Percentiles rank a stretch among this genome's conserved stretches.
Conservation (phyloP, 352 stramenopile species). For the Phytopythium litorale region DNA sequence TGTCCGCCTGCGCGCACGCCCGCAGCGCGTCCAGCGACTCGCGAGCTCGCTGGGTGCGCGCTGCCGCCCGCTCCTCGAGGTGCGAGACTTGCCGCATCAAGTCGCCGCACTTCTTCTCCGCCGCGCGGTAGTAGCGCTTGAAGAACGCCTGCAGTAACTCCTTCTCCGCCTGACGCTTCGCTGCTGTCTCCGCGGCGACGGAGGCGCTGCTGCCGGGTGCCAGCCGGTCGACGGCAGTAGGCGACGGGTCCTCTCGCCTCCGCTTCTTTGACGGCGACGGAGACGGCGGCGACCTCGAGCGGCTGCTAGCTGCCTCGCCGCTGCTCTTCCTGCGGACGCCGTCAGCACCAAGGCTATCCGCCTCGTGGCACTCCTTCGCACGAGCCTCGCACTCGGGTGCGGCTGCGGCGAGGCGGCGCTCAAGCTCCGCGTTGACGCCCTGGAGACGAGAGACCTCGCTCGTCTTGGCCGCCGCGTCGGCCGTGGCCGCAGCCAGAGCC, state of each 20-base stretch:
- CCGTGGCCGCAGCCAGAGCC: slow-evolving; percentile 11
- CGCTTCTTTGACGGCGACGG: slow-evolving; percentile 2
- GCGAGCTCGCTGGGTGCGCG: slow-evolving; percentile 16
- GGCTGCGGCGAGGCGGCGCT: slow-evolving; percentile 14
- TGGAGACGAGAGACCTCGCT: slow-evolving; percentile 23
- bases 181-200: neutral
- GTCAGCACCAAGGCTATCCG: neutral
- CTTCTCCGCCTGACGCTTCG: slow-evolving; percentile 35
- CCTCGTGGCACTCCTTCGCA: slow-evolving; percentile 2
- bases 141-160: slow-evolving; percentile 43
- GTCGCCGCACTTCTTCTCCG: slow-evolving; percentile 44
- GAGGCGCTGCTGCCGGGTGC: neutral
- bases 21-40: slow-evolving; percentile 26
- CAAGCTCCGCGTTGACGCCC: slow-evolving; percentile 31
- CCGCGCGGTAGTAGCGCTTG: slow-evolving; percentile 32
- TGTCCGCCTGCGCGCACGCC: slow-evolving; percentile 26
- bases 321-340: neutral
- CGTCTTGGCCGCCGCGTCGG: slow-evolving; percentile 27
- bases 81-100: slow-evolving; percentile 26
- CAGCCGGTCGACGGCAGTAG: neutral
- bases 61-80: slow-evolving; percentile 22
- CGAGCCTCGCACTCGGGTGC: slow-evolving; percentile 1
- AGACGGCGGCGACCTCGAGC: neutral
- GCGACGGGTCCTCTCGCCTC: neutral
- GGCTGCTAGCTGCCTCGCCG: slow-evolving; percentile 12